A percentile compares a stretch with the other conserved stretches of the same genome.
Evolutionary conservation across 2,329 filamentous ascomycete genomes (phyloP).

Genomic region (Penicillium sp.): DNA sequence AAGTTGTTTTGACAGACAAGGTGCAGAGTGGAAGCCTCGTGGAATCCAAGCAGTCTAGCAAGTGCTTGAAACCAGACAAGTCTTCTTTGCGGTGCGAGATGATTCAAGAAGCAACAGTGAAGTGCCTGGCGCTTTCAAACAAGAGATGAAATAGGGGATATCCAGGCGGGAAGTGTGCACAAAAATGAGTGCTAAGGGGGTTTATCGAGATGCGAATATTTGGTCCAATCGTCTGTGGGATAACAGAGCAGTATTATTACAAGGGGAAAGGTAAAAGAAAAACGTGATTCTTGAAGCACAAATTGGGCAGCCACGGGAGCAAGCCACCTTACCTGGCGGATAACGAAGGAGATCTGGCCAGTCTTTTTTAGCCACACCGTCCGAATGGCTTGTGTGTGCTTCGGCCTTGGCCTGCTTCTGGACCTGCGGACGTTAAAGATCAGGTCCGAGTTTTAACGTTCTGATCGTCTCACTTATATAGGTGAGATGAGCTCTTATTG

Average conservation of each 20-base stretch:
- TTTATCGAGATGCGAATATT: conserved; percentile 1
- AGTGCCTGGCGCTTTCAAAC: background rate
- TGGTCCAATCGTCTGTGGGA: conserved; percentile 7
- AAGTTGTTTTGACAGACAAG: background rate
- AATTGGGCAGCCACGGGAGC: conserved; percentile 7
- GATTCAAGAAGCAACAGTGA: background rate
- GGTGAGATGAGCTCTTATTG: background rate
- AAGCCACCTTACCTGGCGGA: conserved; percentile 6
- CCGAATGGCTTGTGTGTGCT: conserved; percentile 2
- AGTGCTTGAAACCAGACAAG: background rate
- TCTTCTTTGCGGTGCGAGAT: background rate
- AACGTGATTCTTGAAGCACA: background rate
- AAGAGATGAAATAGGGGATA: background rate
- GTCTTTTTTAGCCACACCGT: conserved; percentile 9
- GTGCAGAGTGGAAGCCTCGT: background rate
- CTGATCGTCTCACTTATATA: conserved; percentile 2
- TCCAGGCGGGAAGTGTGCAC: background rate
- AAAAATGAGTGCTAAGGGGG: conserved; percentile 1
- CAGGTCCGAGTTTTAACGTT: background rate
- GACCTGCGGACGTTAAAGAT: background rate
- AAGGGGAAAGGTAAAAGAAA: background rate
- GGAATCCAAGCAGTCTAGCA: background rate
- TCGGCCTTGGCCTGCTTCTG: background rate
- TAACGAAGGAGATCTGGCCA: background rate
- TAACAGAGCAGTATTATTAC: conserved; percentile 6